Percentiles rank a stretch among this genome's conserved stretches.
These are phyloP conservation scores for Cynara cardunculus DNA, from an alignment of 129 eudicot genomes.

Conservation along the genomic window DNA sequence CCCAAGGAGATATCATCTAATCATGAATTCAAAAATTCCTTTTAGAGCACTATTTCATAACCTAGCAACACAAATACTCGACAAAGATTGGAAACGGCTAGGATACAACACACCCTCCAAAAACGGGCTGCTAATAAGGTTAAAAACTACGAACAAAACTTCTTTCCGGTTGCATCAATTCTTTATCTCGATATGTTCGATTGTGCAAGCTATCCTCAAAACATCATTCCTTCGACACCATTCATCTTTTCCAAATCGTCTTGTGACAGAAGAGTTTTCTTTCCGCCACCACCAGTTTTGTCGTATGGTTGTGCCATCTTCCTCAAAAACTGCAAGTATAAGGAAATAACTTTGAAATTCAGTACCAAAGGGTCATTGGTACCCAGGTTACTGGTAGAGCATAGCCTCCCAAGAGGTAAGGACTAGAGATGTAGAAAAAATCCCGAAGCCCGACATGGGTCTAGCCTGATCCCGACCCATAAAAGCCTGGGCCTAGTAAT, in stretches of 20 bases:
- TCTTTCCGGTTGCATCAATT: too few relatives aligned
- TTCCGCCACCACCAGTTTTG: slow-evolving; percentile 79
- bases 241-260: slow-evolving; percentile 77
- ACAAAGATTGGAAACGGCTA: not conserved
- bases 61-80: not conserved
- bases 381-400: not conserved
- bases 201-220: slow-evolving; percentile 29
- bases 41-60: not conserved
- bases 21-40: not conserved
- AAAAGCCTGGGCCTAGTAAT: not conserved
- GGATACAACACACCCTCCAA: slow-evolving; percentile 12
- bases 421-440: too few relatives aligned
- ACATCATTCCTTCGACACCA: slow-evolving; percentile 47
- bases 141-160: slow-evolving; percentile 5
- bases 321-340: slow-evolving; percentile 61
- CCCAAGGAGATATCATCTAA: not conserved
- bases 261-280: slow-evolving; percentile 82
- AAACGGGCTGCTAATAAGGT: not conserved
- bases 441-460: too few relatives aligned
- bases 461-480: not conserved
- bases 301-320: slow-evolving; percentile 99
- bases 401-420: not conserved
- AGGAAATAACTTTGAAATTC: not conserved
- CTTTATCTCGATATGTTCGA: too few relatives aligned
- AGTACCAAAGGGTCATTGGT: not conserved